Conservation (phyloP, 1,284 basidiomycete species). For the Earliella scabrosa region DNA sequence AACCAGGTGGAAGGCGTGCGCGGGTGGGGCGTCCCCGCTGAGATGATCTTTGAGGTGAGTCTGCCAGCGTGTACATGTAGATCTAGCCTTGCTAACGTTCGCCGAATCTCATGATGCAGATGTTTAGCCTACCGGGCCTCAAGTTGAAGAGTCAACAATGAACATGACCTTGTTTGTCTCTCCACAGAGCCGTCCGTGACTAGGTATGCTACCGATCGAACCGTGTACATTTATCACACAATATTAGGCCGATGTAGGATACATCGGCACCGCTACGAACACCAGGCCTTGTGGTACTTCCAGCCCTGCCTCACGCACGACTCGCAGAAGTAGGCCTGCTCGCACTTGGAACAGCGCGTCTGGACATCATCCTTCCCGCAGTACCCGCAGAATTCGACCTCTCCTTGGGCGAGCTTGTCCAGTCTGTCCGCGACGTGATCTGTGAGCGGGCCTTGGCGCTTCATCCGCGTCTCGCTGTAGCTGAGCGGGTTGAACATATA, state of each 20-base stretch:
- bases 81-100: neutral
- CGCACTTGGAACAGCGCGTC: conserved; percentile 26
- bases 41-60: conserved; percentile 67
- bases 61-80: neutral
- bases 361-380: conserved; percentile 25
- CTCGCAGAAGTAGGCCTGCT: conserved; percentile 22
- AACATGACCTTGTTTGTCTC: too few relatives aligned
- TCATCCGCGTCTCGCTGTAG: neutral
- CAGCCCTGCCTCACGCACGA: conserved; percentile 20
- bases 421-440: conserved; percentile 18
- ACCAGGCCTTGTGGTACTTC: conserved; percentile 29
- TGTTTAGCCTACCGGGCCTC: conserved; percentile 51
- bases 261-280: neutral
- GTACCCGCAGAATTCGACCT: conserved; percentile 25
- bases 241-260: too few relatives aligned
- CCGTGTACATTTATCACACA: too few relatives aligned
- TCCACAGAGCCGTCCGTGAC: too few relatives aligned
- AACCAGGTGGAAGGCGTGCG: conserved; percentile 57
- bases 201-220: too few relatives aligned
- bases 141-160: conserved; percentile 30
- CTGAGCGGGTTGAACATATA: neutral
- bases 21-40: conserved; percentile 74
- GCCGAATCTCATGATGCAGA: conserved; percentile 36
- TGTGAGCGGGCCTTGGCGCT: conserved; percentile 9
- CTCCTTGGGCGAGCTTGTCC: conserved; percentile 13